A percentile compares a stretch with the other conserved stretches of the same genome.
These are phyloP conservation scores for Ogataea naganishii DNA, from an alignment of 805 yeast species.

Conservation along the genomic window DNA sequence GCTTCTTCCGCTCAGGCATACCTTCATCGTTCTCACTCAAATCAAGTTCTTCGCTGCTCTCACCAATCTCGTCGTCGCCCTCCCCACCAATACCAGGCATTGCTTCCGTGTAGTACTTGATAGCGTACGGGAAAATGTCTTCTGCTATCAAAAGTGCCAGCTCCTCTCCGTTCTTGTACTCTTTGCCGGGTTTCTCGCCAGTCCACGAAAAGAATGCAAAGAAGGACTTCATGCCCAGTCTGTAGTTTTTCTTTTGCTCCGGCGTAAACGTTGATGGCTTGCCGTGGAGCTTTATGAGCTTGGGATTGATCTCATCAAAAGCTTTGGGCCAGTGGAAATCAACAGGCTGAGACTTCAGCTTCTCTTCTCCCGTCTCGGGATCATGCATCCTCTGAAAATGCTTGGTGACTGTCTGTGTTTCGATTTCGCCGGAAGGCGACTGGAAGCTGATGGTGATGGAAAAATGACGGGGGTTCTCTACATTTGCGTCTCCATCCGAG, in stretches of 20 bases:
- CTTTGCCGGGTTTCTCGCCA: conserved; percentile 68
- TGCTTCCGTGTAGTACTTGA: conserved; percentile 73
- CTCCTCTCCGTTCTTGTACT: conserved; percentile 71
- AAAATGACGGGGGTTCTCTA: conserved; percentile 38
- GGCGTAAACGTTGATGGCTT: conserved; percentile 26
- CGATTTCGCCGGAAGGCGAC: conserved; percentile 36
- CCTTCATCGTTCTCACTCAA: conserved; percentile 45
- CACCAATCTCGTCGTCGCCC: conserved; percentile 31
- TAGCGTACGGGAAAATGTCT: conserved; percentile 79
- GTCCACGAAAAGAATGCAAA: conserved; percentile 88
- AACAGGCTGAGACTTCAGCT: conserved; percentile 44
- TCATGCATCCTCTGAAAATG: conserved; percentile 38
- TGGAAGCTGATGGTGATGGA: conserved; percentile 51
- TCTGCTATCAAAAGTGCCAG: conserved; percentile 65
- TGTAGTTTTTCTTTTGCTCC: conserved; percentile 51
- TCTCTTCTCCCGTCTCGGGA: conserved; percentile 45
- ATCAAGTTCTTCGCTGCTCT: conserved; percentile 39
- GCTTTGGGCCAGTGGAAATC: conserved; percentile 64
- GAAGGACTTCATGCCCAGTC: conserved; percentile 72
- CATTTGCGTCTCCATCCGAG: conserved; percentile 12
- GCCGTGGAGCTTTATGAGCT: conserved; percentile 30
- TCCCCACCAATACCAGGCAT: conserved; percentile 52
- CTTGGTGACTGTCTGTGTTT: conserved; percentile 54
- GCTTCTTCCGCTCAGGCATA: conserved; percentile 6
- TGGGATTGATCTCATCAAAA: conserved; percentile 48